These are phyloP conservation scores for Globisporangium cylindrosporum DNA, from an alignment of 352 stramenopile species.

Conservation along the genomic window DNA sequence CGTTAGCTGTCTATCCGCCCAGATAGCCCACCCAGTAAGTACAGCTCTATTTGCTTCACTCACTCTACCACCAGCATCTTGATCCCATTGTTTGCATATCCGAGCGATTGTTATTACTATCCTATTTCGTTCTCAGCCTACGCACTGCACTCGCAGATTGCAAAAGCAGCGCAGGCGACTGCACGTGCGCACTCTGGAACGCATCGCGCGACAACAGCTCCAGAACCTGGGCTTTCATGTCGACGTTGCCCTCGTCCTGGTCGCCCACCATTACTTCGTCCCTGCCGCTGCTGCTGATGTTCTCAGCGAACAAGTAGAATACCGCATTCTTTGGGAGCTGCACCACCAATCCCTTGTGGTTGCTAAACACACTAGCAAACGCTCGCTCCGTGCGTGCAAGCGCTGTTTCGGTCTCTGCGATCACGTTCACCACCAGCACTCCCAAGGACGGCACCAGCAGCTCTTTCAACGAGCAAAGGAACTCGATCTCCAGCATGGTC, in stretches of 20 bases:
- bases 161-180: slow-evolving; percentile 11
- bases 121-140: background rate
- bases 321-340: slow-evolving; percentile 34
- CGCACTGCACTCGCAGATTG: slow-evolving; percentile 1
- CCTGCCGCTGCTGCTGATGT: background rate
- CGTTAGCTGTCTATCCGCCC: too few relatives aligned
- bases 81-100: too few relatives aligned
- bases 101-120: background rate
- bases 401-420: slow-evolving; percentile 35
- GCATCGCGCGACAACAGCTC: slow-evolving; percentile 2
- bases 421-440: slow-evolving; percentile 61
- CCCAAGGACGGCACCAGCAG: slow-evolving; percentile 26
- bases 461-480: slow-evolving; percentile 28
- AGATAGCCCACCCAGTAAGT: too few relatives aligned
- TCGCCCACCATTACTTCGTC: too few relatives aligned
- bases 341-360: slow-evolving; percentile 22
- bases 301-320: slow-evolving; percentile 33
- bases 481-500: slow-evolving; percentile 38
- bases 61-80: too few relatives aligned
- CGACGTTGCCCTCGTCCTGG: background rate
- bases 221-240: background rate
- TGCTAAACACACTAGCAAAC: slow-evolving; percentile 29
- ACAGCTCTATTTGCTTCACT: too few relatives aligned
- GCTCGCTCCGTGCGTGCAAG: slow-evolving; percentile 25
- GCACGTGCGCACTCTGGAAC: slow-evolving; percentile 9